Base-by-base conservation (phyloP, 805 yeast genomes). In the Candida koratica region DNA sequence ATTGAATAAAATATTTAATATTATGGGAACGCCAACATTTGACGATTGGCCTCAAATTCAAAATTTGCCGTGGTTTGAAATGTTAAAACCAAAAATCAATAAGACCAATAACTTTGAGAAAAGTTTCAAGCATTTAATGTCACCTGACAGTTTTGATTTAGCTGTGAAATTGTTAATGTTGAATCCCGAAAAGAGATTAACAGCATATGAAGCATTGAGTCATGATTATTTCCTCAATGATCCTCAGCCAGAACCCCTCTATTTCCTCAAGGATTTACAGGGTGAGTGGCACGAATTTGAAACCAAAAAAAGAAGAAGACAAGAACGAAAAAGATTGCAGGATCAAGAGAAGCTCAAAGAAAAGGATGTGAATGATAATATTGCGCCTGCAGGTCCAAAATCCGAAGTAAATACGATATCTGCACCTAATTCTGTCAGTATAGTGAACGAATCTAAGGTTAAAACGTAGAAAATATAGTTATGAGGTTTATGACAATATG, bases 211-310 rank as follows among this genome's bases (percentile, higher is more conserved):
- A 20, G 95, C 96, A 0, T 67, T 93, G 20, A 49, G 66, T 23
- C 59, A 86, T 55, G 65, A 63, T 2, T 93, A 85, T 60, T 93
- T 90, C 51, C 55, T 56, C 3, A 82, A 78, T 32, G 80, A 75
- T 5, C 96, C 96, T 0, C 45, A 48, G 20, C 80, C 84, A 1
- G 79, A 73, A 43, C 77, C 79, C 5, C 64, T 86, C 25, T 56
- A 62, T 8, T 69, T 79, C 36, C 66, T 82, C 45, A 63, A 69
- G 18, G 67, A 69, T n/a, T 58, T 79, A 18, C 65, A 68, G 37
- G 94, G 93, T 3, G 97, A 94, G 57, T 90, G 97, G 93, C 98
- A 90, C 55, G 98, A 90, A 54, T 90, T 83, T 57, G 98, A 90
- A 52, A 93, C 96, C 2, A 88, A 90, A 58, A 81, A 79, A 61